Evolutionary conservation across 345 rosid genomes (phyloP).

Genomic region (Hibiscus trionum): DNA sequence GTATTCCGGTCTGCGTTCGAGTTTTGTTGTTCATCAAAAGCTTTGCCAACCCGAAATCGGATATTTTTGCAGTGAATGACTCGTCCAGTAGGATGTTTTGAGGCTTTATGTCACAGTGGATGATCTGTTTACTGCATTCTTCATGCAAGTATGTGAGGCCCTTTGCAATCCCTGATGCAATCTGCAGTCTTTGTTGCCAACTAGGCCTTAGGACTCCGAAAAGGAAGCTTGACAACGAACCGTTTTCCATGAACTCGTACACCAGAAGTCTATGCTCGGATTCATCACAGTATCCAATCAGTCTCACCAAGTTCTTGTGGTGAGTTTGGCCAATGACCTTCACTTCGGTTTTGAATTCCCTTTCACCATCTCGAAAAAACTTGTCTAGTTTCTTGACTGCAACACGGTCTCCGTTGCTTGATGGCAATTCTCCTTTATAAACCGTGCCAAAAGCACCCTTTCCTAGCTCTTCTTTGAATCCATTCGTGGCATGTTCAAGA

Average conservation of each 20-base stretch:
- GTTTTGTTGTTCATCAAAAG: conserved; percentile 32
- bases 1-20: conserved; percentile 30
- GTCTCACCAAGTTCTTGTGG: conserved; percentile 38
- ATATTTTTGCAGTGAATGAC: conserved; percentile 7
- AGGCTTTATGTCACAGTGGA: conserved; percentile 42
- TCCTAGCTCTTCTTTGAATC: conserved; percentile 25
- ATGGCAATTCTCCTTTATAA: conserved; percentile 20
- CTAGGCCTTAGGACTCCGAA: neutral
- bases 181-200: neutral
- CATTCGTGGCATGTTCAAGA: conserved; percentile 18
- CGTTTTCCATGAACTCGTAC: conserved; percentile 40
- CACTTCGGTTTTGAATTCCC: conserved; percentile 43
- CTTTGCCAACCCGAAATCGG: conserved; percentile 50
- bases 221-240: conserved; percentile 16
- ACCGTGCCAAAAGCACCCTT: conserved; percentile 27
- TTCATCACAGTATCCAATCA: conserved; percentile 40
- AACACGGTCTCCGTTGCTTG: conserved; percentile 1
- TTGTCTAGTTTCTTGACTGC: conserved; percentile 41
- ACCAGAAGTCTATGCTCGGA: conserved; percentile 33
- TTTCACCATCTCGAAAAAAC: conserved; percentile 29
- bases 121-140: conserved; percentile 27
- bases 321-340: conserved; percentile 37
- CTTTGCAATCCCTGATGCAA: neutral
- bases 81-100: conserved; percentile 39
- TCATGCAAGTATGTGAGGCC: conserved; percentile 36